Evolutionary conservation across 768 basidiomycete genomes (phyloP).

Genomic region (Leucocoprinus birnbaumii): DNA sequence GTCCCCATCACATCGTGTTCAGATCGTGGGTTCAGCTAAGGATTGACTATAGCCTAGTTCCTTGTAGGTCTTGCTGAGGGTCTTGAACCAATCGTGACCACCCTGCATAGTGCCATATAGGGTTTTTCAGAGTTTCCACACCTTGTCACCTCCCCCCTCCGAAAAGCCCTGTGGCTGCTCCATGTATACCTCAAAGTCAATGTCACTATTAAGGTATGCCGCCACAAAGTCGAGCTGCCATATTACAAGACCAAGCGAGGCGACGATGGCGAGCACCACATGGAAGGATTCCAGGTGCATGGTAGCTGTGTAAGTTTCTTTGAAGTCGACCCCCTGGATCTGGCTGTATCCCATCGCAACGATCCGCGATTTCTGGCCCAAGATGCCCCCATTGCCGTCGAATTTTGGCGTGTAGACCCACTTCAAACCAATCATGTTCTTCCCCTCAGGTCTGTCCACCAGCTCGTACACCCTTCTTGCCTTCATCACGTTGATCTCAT

Average conservation of each 20-base stretch:
- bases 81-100: slow-evolving; percentile 31
- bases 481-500: no score
- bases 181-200: slow-evolving; percentile 27
- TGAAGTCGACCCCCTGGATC: slow-evolving; percentile 27
- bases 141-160: slow-evolving; percentile 12
- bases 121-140: slow-evolving; percentile 18
- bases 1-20: no score
- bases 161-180: slow-evolving; percentile 17
- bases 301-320: slow-evolving; percentile 12
- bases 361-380: slow-evolving; percentile 31
- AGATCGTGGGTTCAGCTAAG: no score
- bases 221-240: slow-evolving; percentile 20
- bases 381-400: slow-evolving; percentile 23
- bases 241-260: no score
- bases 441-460: neutral
- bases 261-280: neutral
- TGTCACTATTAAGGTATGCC: slow-evolving; percentile 22
- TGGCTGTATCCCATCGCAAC: slow-evolving; percentile 40
- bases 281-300: slow-evolving; percentile 7
- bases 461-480: neutral
- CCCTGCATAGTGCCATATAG: slow-evolving; percentile 34
- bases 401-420: slow-evolving; percentile 21
- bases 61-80: slow-evolving; percentile 21
- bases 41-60: neutral
- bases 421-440: slow-evolving; percentile 1